A percentile compares a stretch with the other conserved stretches of the same genome.
Conservation (phyloP, 768 basidiomycete genomes). For the Phylloporus sp. region DNA sequence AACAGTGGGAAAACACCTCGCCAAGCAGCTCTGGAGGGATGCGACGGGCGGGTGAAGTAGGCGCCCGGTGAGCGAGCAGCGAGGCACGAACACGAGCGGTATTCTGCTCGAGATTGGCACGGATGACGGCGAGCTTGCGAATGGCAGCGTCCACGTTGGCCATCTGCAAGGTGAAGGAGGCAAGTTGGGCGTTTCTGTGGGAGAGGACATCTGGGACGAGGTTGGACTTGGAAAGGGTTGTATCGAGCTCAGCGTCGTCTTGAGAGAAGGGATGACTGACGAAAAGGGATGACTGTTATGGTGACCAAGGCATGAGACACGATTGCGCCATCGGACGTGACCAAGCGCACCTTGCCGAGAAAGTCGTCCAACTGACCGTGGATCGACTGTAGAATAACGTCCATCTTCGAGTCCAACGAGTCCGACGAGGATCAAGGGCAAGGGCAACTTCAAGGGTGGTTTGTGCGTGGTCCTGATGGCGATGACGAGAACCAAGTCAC, state of each 20-base stretch:
- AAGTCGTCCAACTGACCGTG: constrained; percentile 17
- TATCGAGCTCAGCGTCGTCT: constrained; percentile 21
- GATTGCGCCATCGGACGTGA: constrained; percentile 29
- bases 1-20: constrained; percentile 27
- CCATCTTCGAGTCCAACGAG: constrained; percentile 5
- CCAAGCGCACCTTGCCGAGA: constrained; percentile 19
- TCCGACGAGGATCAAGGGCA: constrained; percentile 2
- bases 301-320: constrained; percentile 24
- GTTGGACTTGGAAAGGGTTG: constrained; percentile 14
- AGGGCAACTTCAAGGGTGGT: neutral
- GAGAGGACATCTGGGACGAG: constrained; percentile 14
- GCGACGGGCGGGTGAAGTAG: constrained; percentile 15
- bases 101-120: constrained; percentile 15
- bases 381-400: constrained; percentile 13
- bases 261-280: constrained; percentile 10
- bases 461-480: neutral
- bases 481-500: constrained; percentile 10
- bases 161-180: constrained; percentile 18
- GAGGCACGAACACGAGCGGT: constrained; percentile 17
- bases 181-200: constrained; percentile 19
- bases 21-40: constrained; percentile 30
- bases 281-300: constrained; percentile 15
- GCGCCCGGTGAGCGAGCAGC: constrained; percentile 21
- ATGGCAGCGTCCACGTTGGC: constrained; percentile 14
- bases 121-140: constrained; percentile 16